A percentile compares a stretch with the other conserved stretches of the same genome.
Evolutionary conservation across 768 basidiomycete genomes (phyloP).

Genomic region (Boletus rex-veris): DNA sequence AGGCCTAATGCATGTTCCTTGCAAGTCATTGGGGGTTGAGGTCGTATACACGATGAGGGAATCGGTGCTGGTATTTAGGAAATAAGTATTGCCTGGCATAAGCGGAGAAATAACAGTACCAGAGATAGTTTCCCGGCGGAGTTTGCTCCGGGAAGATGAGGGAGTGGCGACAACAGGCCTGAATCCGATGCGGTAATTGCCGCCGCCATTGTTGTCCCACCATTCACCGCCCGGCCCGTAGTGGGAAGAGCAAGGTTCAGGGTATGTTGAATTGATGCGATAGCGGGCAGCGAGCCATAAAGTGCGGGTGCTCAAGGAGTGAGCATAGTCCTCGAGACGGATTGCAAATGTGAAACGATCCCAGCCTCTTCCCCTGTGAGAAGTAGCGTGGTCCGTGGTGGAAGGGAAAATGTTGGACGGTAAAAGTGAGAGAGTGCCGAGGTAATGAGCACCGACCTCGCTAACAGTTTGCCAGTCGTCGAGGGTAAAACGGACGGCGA

Average conservation of each 20-base stretch:
- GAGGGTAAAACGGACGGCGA: slow-evolving; percentile 84
- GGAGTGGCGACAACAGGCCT: slow-evolving; percentile 11
- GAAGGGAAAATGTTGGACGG: slow-evolving; percentile 27
- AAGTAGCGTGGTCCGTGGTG: background rate
- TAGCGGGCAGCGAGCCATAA: slow-evolving; percentile 64
- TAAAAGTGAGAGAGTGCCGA: slow-evolving; percentile 39
- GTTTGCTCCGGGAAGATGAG: background rate
- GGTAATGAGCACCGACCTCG: slow-evolving; percentile 65
- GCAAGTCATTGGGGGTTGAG: background rate
- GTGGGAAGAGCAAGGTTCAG: slow-evolving; percentile 13
- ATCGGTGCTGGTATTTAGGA: slow-evolving; percentile 6
- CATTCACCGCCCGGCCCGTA: slow-evolving; percentile 62
- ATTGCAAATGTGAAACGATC: slow-evolving; percentile 62
- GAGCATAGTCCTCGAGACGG: slow-evolving; percentile 68
- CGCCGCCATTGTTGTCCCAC: slow-evolving; percentile 89
- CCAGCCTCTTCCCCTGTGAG: slow-evolving; percentile 34
- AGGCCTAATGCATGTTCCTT: slow-evolving; percentile 13
- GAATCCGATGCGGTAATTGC: slow-evolving; percentile 80
- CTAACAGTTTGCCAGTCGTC: slow-evolving; percentile 93
- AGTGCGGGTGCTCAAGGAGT: slow-evolving; percentile 45
- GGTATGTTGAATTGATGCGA: slow-evolving; percentile 24
- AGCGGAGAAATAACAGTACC: slow-evolving; percentile 7
- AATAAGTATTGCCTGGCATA: slow-evolving; percentile 1
- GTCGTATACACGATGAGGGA: background rate
- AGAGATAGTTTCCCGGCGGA: slow-evolving; percentile 22